Evolutionary conservation across 805 yeast genomes (phyloP), one percentile per base, ranked within the genome.

Genomic region (Grigorovia transvaalensis): DNA sequence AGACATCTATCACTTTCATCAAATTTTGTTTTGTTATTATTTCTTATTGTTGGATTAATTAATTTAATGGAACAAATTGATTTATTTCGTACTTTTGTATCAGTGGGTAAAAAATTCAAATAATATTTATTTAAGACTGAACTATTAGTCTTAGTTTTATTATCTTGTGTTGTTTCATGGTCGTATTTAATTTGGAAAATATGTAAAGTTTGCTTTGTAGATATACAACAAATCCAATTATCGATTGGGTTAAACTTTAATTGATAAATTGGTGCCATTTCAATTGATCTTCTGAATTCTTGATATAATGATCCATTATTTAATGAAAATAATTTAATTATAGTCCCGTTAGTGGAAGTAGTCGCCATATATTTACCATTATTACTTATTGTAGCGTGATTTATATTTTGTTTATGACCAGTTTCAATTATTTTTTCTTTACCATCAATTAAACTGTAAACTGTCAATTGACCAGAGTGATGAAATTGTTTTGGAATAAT

Each of bases 221-320:
- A 84, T 23, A 93, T 71, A 6, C 88, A 89, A 0, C 97, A 96
- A 48, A 93, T 72, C 59, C 81, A 79, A 11, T 80, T 67, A 47
- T 88, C 90, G 57, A 81, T 76, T 9, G 86, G 89, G 5, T 91
- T 84, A 64, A 91, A 89, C 50, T 81, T 81, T 84, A 93, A 82
- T 8, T 93, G 84, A 44, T 85, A 85, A 8, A 93, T 78, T 17
- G 75, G 73, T 1, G 96, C 97, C 50, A 82, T 76, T 66, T 93
- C 98, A 19, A 90, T 65, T 0, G 99, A 99, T 49, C 99, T 74
- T 58, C 98, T 74, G 61, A 90, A 90, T 64, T 88, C 96, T 61
- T 77, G 84, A n/a, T 88, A 60, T 49, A 88, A 70, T 1, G 84
- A 75, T 29, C 95, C 84, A 47, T 58, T 66, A 19, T 59, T 57